Percentiles rank a stretch among this genome's conserved stretches.
These are phyloP conservation scores for Allium sativum DNA, from an alignment of 106 monocot species.

Conservation along the genomic window DNA sequence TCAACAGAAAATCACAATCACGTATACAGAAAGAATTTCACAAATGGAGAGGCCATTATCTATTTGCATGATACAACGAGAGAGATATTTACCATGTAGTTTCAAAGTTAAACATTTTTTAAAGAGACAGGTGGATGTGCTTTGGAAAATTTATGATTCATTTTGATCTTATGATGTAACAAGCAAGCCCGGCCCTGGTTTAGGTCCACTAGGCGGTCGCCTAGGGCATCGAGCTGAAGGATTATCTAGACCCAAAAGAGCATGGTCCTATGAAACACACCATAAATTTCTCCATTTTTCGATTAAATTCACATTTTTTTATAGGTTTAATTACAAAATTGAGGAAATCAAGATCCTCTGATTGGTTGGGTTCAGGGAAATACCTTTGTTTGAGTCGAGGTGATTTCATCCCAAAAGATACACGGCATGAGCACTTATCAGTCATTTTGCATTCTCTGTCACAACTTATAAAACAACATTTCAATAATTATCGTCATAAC, in stretches of 20 bases:
- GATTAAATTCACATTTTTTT: neutral
- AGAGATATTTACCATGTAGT: no score
- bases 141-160: no score
- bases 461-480: neutral
- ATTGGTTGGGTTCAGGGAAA: neutral
- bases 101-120: no score
- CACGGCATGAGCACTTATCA: neutral
- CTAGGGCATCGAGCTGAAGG: no score
- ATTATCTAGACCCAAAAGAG: no score
- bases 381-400: neutral
- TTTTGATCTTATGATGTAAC: no score
- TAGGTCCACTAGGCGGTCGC: no score
- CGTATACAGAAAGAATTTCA: neutral
- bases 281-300: no score
- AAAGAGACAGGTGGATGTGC: neutral
- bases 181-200: no score
- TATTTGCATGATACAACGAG: neutral
- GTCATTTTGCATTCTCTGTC: neutral
- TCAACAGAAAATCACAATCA: neutral
- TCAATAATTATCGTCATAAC: neutral
- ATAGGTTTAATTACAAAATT: neutral
- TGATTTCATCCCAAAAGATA: neutral
- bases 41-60: slow-evolving; percentile 9
- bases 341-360: neutral
- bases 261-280: no score